Percentiles rank a stretch among this genome's conserved stretches.
Conservation (phyloP, 768 basidiomycete genomes). For the Dioszegia aurantiaca region DNA sequence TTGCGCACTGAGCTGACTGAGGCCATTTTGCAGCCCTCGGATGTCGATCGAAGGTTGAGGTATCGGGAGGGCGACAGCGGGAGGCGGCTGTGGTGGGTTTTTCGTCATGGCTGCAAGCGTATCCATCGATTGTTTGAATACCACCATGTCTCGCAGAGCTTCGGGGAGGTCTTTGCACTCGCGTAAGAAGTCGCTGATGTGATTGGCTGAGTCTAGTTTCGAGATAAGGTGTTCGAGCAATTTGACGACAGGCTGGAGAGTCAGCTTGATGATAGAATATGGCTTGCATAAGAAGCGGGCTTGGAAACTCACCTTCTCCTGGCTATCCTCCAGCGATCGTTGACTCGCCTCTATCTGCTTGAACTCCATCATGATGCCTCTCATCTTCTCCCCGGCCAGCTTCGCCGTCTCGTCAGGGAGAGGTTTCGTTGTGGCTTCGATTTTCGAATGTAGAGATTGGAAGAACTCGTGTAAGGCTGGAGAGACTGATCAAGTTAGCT, state of each 20-base stretch:
- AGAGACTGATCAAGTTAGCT: conserved; percentile 21
- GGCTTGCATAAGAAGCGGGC: neutral
- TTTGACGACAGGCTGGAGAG: conserved; percentile 17
- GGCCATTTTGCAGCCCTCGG: neutral
- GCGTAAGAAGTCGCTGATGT: conserved; percentile 7
- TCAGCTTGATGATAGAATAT: no score
- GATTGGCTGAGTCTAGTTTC: conserved; percentile 13
- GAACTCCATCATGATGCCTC: conserved; percentile 4
- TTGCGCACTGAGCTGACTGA: neutral
- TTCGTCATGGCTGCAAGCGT: neutral
- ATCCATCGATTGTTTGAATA: conserved; percentile 19
- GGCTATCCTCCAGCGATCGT: conserved; percentile 7
- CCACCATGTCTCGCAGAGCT: conserved; percentile 14
- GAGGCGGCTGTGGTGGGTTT: neutral
- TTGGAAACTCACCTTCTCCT: conserved; percentile 9
- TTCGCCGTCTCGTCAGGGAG: conserved; percentile 9
- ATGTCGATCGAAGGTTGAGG: neutral
- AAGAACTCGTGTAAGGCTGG: conserved; percentile 22
- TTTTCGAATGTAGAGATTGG: conserved; percentile 8
- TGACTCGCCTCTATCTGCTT: conserved; percentile 14
- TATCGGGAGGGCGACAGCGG: neutral
- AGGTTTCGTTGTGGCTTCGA: neutral
- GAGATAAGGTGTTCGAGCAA: conserved; percentile 24
- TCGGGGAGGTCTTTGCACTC: conserved; percentile 19
- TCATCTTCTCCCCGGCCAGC: conserved; percentile 6